Conservation (phyloP, 2,329 filamentous ascomycete species). For the Sporothrix protearum region DNA sequence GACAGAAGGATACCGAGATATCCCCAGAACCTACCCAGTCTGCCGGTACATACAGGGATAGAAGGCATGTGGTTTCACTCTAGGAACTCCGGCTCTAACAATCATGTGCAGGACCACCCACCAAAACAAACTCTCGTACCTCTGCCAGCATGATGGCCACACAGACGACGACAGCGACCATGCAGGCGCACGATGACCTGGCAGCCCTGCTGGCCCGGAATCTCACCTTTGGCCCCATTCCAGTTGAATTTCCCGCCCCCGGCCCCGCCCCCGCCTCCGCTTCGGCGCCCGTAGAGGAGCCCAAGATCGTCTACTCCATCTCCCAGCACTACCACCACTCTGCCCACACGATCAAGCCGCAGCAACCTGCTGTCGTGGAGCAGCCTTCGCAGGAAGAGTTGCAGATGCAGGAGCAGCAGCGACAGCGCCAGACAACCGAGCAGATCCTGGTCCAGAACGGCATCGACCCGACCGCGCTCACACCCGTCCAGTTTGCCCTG, state of each 20-base stretch:
- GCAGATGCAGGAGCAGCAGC: constrained; percentile 37
- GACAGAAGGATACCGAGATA: background rate
- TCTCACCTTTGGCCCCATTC: constrained; percentile 59
- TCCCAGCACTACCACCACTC: constrained; percentile 84
- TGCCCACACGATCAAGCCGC: constrained; percentile 56
- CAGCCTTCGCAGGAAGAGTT: constrained; percentile 37
- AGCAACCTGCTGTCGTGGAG: constrained; percentile 35
- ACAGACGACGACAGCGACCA: constrained; percentile 31
- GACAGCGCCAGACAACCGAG: constrained; percentile 51
- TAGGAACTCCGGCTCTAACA: background rate
- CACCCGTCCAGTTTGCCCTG: constrained; percentile 70
- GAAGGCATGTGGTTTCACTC: background rate
- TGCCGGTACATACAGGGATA: background rate
- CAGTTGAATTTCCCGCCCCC: constrained; percentile 32
- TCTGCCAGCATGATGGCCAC: constrained; percentile 24
- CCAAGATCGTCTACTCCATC: constrained; percentile 64
- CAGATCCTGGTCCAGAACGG: constrained; percentile 61
- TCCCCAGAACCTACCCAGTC: too few relatives aligned
- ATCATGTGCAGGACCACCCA: background rate
- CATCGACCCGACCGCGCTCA: constrained; percentile 66
- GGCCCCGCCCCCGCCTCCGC: constrained; percentile 12
- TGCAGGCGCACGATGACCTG: constrained; percentile 76
- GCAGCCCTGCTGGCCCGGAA: constrained; percentile 74
- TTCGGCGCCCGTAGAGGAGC: constrained; percentile 30
- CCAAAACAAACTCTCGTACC: background rate